phyloP scores from a whole-genome alignment of 176 grass and related monocot genomes.

The Carex cristatella region DNA sequence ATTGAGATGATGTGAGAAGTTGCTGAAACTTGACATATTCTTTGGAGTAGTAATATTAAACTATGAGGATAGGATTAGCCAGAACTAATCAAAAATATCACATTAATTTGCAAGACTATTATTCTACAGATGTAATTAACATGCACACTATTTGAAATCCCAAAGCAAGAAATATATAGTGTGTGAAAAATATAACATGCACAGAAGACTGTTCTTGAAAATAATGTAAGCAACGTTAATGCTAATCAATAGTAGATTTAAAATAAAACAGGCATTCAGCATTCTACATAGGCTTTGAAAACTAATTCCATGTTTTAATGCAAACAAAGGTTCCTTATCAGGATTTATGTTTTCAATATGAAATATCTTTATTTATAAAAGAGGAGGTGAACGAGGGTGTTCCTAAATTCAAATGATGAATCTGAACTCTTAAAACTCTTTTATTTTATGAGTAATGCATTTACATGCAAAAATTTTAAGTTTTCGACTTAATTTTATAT shows the following conservation, averaged over 20 bases:
- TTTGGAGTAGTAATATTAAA: neutral
- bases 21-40: neutral
- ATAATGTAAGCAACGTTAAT: neutral
- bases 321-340: neutral
- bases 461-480: too few relatives aligned
- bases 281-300: neutral
- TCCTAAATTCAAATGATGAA: too few relatives aligned
- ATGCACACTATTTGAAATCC: neutral
- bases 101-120: neutral
- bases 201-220: neutral
- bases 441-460: too few relatives aligned
- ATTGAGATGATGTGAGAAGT: neutral
- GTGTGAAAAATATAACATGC: neutral
- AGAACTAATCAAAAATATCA: neutral
- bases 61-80: neutral
- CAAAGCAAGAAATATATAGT: neutral
- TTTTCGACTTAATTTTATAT: too few relatives aligned
- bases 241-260: too few relatives aligned
- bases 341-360: neutral
- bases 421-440: too few relatives aligned
- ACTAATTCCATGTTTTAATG: too few relatives aligned
- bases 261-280: neutral
- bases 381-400: too few relatives aligned
- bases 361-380: too few relatives aligned
- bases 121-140: neutral